Percentiles rank a stretch among this genome's conserved stretches.
phyloP scores from a whole-genome alignment of 176 grass and related monocot genomes.

The Ampelocalamus luodianensis region DNA sequence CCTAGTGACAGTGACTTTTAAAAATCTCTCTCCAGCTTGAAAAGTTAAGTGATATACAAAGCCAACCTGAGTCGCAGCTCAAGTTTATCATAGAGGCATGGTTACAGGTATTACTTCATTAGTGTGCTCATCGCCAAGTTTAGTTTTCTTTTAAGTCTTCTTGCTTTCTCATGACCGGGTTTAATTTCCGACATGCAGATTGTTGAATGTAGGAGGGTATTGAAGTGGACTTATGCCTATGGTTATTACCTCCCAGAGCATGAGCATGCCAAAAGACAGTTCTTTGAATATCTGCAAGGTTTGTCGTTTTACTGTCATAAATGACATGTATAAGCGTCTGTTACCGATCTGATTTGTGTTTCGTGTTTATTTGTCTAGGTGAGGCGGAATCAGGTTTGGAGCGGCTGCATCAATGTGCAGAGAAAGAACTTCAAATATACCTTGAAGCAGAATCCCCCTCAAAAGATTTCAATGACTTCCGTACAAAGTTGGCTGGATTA shows the following conservation, averaged over 20 bases:
- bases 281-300: slow-evolving; percentile 99
- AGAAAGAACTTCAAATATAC: slow-evolving; percentile 96
- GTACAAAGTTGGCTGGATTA: slow-evolving; percentile 97
- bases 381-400: slow-evolving; percentile 98
- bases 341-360: slow-evolving; percentile 33
- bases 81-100: slow-evolving; percentile 99
- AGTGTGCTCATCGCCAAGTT: background rate
- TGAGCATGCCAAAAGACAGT: slow-evolving; percentile 92
- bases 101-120: slow-evolving; percentile 76
- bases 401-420: slow-evolving; percentile 96
- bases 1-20: slow-evolving; percentile 9
- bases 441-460: slow-evolving; percentile 87
- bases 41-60: slow-evolving; percentile 95
- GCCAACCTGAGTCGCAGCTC: slow-evolving; percentile 96
- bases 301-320: slow-evolving; percentile 36
- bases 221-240: slow-evolving; percentile 99
- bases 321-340: slow-evolving; percentile 7
- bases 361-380: slow-evolving; percentile 61
- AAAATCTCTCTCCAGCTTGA: slow-evolving; percentile 76
- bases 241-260: slow-evolving; percentile 94
- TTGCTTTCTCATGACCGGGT: slow-evolving; percentile 5
- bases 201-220: slow-evolving; percentile 96
- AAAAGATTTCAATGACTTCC: slow-evolving; percentile 97
- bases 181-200: slow-evolving; percentile 68
- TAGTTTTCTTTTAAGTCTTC: slow-evolving; percentile 2